These are phyloP conservation scores for Neurospora sp. DNA, from an alignment of 495 filamentous ascomycete species.

Conservation along the genomic window DNA sequence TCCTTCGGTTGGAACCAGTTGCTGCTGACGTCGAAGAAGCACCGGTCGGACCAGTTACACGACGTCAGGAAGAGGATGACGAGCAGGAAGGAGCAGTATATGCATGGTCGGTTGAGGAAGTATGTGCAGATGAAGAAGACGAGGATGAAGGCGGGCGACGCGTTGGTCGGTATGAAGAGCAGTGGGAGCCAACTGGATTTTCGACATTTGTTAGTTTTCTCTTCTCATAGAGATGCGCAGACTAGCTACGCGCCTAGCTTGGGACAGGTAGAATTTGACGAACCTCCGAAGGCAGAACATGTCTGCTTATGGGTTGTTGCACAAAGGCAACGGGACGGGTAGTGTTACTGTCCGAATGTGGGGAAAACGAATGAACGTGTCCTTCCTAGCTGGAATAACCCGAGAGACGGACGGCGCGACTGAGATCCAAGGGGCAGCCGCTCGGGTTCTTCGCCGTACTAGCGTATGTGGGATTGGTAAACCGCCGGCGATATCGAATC, in stretches of 20 bases:
- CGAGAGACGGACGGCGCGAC: not conserved
- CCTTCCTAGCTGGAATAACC: not conserved
- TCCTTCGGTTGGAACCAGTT: slow-evolving; percentile 71
- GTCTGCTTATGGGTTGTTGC: not conserved
- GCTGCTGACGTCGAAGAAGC: slow-evolving; percentile 73
- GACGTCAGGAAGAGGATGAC: slow-evolving; percentile 81
- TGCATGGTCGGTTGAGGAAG: slow-evolving; percentile 78
- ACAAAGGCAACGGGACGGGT: not conserved
- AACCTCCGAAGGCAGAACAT: slow-evolving; percentile 86
- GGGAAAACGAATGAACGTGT: not conserved
- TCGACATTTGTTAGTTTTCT: not conserved
- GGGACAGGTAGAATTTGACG: slow-evolving; percentile 8
- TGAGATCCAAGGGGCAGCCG: not conserved
- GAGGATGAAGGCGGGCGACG: slow-evolving; percentile 76
- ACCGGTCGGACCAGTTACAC: slow-evolving; percentile 84
- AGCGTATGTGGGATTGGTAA: not conserved
- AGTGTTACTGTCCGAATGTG: not conserved
- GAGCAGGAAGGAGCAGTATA: slow-evolving; percentile 84
- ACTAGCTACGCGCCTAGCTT: not conserved
- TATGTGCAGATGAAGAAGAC: slow-evolving; percentile 86
- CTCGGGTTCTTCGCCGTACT: not conserved
- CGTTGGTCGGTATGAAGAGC: slow-evolving; percentile 68
- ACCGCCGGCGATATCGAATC: not conserved
- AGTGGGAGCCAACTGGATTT: slow-evolving; percentile 55
- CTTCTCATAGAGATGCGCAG: not conserved